A percentile compares a stretch with the other conserved stretches of the same genome.
phyloP scores from a whole-genome alignment of 768 basidiomycete species.

The Pholiota molesta region DNA sequence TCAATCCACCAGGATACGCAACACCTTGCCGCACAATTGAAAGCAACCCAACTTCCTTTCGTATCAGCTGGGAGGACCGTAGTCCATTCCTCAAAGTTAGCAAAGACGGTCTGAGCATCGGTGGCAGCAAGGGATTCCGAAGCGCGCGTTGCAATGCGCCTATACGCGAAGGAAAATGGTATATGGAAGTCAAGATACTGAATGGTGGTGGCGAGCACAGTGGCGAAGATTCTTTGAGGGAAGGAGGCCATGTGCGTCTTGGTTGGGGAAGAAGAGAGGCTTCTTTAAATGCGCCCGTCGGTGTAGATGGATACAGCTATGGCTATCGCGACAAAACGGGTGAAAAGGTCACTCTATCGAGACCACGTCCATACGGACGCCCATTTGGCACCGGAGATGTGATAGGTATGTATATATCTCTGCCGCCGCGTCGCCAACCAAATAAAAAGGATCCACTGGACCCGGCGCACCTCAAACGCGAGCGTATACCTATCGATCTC shows the following conservation, averaged over 20 bases:
- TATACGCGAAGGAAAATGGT: constrained; percentile 90
- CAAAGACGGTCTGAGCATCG: constrained; percentile 73
- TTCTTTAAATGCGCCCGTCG: constrained; percentile 90
- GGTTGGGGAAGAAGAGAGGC: constrained; percentile 95
- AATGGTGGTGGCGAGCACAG: constrained; percentile 68
- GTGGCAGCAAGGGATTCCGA: constrained; percentile 88
- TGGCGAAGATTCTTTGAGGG: constrained; percentile 49
- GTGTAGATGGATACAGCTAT: constrained; percentile 93
- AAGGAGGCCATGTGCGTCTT: constrained; percentile 84
- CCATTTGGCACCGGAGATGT: constrained; percentile 83
- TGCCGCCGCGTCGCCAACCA: constrained; percentile 69
- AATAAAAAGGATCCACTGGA: constrained; percentile 69
- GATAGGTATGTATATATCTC: constrained; percentile 90
- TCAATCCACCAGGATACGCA: constrained; percentile 58
- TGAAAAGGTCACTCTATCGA: constrained; percentile 86
- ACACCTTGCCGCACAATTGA: constrained; percentile 81
- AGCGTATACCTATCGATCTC: constrained; percentile 92
- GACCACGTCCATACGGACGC: constrained; percentile 76
- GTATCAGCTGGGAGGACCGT: constrained; percentile 92
- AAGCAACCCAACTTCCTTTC: constrained; percentile 65
- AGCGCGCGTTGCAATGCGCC: constrained; percentile 90
- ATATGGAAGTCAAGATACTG: constrained; percentile 86
- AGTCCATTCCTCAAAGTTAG: constrained; percentile 79
- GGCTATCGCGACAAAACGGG: constrained; percentile 90
- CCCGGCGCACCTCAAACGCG: constrained; percentile 82